These are phyloP conservation scores for Saraca asoca DNA, from an alignment of 331 rosid species.

Conservation along the genomic window DNA sequence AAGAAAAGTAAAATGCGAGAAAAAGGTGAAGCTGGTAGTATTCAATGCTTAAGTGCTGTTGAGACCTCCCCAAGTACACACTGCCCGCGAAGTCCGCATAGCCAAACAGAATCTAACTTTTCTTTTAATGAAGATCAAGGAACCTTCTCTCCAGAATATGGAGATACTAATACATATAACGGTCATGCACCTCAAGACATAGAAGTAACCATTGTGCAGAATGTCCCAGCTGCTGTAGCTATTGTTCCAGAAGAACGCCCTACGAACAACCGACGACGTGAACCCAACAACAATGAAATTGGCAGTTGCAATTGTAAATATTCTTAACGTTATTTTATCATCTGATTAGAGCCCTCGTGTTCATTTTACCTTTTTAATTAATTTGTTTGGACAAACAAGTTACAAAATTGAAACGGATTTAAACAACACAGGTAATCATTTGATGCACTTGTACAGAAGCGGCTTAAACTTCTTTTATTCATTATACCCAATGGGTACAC, in stretches of 20 bases:
- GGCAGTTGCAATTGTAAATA: no score
- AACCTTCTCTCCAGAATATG: neutral
- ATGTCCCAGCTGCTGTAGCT: neutral
- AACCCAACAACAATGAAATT: neutral
- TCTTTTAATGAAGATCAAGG: conserved; percentile 3
- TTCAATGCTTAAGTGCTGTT: conserved; percentile 4
- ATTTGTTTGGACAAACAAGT: no score
- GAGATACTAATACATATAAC: neutral
- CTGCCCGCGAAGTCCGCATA: conserved; percentile 40
- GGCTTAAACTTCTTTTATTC: no score
- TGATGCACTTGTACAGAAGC: no score
- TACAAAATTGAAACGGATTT: no score
- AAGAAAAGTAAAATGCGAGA: conserved; percentile 18
- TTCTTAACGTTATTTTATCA: no score
- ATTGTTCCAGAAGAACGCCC: neutral
- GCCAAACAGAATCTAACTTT: conserved; percentile 20
- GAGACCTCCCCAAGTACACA: conserved; percentile 35
- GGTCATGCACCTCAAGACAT: conserved; percentile 13
- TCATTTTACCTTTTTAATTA: no score
- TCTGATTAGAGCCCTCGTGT: no score
- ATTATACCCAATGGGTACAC: no score
- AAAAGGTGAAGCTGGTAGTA: conserved; percentile 6
- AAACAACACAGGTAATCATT: no score
- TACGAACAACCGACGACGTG: neutral
- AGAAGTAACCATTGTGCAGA: conserved; percentile 2